Percentiles rank a stretch among this genome's conserved stretches.
These are phyloP conservation scores for Cystobasidium slooffiae DNA, from an alignment of 1,284 basidiomycete genomes.

Conservation along the genomic window DNA sequence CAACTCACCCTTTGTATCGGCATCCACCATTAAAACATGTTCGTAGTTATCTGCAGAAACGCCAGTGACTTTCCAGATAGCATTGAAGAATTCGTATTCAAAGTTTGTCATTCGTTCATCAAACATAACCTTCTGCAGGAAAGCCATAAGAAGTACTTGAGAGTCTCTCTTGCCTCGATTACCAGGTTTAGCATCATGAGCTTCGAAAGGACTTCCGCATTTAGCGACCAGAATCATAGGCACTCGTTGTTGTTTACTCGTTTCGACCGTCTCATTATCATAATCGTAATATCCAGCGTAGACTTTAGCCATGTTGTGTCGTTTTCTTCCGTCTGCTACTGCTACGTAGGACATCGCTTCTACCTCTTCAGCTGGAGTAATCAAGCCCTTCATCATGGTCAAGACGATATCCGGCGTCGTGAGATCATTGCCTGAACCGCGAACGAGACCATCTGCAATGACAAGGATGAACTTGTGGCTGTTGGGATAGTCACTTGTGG, in stretches of 20 bases:
- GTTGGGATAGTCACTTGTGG: conserved; percentile 98
- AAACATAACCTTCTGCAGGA: conserved; percentile 61
- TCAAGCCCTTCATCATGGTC: conserved; percentile 95
- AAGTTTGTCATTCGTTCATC: conserved; percentile 61
- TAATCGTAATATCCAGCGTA: conserved; percentile 98
- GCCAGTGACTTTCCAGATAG: conserved; percentile 60
- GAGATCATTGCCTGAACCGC: conserved; percentile 83
- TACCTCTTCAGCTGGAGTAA: conserved; percentile 81
- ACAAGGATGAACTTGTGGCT: conserved; percentile 95
- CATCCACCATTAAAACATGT: conserved; percentile 60
- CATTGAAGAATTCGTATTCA: conserved; percentile 62
- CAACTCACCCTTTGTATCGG: conserved; percentile 66
- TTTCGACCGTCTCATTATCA: conserved; percentile 87
- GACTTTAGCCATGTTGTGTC: conserved; percentile 99
- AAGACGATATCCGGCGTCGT: conserved; percentile 94
- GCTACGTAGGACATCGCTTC: conserved; percentile 96
- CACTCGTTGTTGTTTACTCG: conserved; percentile 92
- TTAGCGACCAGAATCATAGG: conserved; percentile 95
- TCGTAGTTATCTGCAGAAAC: conserved; percentile 60
- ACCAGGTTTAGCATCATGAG: conserved; percentile 87
- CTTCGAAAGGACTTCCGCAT: conserved; percentile 87
- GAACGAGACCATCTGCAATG: conserved; percentile 98
- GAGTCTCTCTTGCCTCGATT: conserved; percentile 98
- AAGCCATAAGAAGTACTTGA: conserved; percentile 70
- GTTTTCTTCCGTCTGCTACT: conserved; percentile 97